These are phyloP conservation scores for Ophiostoma perfectum DNA, from an alignment of 2,329 filamentous ascomycete species.

Conservation along the genomic window DNA sequence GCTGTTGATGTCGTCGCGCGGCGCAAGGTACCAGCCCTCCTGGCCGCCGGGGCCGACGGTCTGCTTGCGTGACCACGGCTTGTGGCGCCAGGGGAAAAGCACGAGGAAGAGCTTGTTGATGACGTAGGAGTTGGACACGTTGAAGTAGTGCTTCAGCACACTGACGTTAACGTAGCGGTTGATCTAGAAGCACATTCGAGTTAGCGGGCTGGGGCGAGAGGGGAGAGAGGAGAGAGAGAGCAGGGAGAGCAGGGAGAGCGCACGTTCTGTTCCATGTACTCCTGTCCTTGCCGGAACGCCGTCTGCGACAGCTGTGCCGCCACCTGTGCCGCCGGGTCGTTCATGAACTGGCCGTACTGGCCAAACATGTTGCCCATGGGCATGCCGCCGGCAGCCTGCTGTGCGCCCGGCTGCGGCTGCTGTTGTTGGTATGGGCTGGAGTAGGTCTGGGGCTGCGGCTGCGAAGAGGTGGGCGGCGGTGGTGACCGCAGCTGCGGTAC, in stretches of 20 bases:
- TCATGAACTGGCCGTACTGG: constrained; percentile 88
- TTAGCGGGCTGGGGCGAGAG: too few relatives aligned
- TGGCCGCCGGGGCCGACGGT: constrained; percentile 63
- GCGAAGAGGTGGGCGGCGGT: constrained; percentile 67
- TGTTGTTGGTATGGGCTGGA: constrained; percentile 69
- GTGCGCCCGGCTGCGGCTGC: constrained; percentile 47
- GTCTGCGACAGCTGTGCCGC: constrained; percentile 90
- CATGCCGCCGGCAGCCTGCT: constrained; percentile 38
- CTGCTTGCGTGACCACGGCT: constrained; percentile 93
- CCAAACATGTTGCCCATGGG: constrained; percentile 53
- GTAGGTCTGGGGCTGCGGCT: constrained; percentile 60
- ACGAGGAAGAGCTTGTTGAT: constrained; percentile 88
- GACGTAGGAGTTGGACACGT: constrained; percentile 96
- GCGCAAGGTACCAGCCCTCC: constrained; percentile 77
- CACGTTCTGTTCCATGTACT: constrained; percentile 96
- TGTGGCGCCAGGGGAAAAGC: constrained; percentile 95
- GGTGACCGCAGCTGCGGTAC: constrained; percentile 95
- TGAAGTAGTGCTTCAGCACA: constrained; percentile 95
- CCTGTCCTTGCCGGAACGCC: constrained; percentile 84
- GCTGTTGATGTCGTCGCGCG: constrained; percentile 91
- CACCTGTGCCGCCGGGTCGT: constrained; percentile 90
- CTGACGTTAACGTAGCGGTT: constrained; percentile 83
- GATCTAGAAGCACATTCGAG: constrained; percentile 35
- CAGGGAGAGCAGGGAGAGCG: neutral
- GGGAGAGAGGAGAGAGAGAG: neutral